Base-by-base conservation (phyloP, 768 basidiomycete genomes). In the Podaxis sp. region DNA sequence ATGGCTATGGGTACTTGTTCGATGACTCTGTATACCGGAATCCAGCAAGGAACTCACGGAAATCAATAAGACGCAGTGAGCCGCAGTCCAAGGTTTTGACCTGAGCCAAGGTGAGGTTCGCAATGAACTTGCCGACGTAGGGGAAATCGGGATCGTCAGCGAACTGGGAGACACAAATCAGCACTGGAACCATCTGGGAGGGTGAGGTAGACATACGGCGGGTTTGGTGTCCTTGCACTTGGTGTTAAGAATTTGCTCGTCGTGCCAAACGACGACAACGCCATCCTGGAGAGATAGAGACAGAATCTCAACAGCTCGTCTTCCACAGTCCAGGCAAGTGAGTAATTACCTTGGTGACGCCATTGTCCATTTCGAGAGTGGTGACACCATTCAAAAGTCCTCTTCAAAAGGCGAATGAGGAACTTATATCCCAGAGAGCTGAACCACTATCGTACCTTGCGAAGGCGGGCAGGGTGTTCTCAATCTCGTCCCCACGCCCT, bases 41-140 rank as follows among this genome's bases (percentile, higher is more conserved):
- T 50, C 22, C 15, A 37, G 36, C n/a, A 59, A 1, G n/a, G 41
- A 29, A 68, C 85, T 68, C 73, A 90, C 89, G 87, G 66, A 80
- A 89, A 63, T 79, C 75, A 9, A 72, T 66, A 54, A 84, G 82
- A 25, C 90, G 82, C 66, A 80, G 77, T 11, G 89, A 90, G 43
- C 91, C 91, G 66, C 92, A 94, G 70, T 94, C 90, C 49, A 94
- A 72, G 4, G 89, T 93, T 73, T 87, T 88, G 63, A 94, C 74
- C 73, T 93, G 91, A 6, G 89, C 85, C 46, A 93, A 73, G 0
- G 92, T 93, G 46, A 93, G 80, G 70, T 91, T 87, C n/a, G 85
- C 86, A 58, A 92, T 79, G 63, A 79, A 82, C 73, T 90, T 89
- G 57, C 88, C 89, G n/a, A 90, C 87, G 69, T 91, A 91, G 12